phyloP scores from a whole-genome alignment of 352 stramenopile species.

The Globisporangium solare region DNA sequence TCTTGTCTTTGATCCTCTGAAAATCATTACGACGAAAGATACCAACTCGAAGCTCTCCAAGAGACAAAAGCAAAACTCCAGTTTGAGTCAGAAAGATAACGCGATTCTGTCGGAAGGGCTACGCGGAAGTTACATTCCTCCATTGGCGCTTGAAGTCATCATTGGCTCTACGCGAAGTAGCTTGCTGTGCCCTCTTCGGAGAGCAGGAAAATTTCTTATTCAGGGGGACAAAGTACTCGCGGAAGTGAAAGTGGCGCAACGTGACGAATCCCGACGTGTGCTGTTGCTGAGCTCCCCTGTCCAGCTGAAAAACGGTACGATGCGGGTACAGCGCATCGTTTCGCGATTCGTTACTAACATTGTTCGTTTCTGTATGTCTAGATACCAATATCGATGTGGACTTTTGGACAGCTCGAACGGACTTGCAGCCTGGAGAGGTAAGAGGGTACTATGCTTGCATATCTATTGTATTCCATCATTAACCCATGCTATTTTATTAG shows the following conservation, averaged over 20 bases:
- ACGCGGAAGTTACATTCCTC: conserved; percentile 77
- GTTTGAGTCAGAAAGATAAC: conserved; percentile 34
- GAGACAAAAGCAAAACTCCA: conserved; percentile 14
- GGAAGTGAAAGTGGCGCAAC: conserved; percentile 86
- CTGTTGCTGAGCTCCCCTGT: conserved; percentile 83
- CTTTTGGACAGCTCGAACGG: conserved; percentile 65
- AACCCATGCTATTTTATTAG: conserved; percentile 16
- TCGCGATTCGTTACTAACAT: not conserved
- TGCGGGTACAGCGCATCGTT: not conserved
- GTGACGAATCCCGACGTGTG: conserved; percentile 80
- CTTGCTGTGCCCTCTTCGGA: conserved; percentile 75
- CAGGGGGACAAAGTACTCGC: conserved; percentile 80
- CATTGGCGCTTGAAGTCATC: conserved; percentile 80
- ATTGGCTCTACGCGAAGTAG: conserved; percentile 65
- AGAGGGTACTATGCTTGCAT: not conserved
- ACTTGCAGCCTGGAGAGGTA: conserved; percentile 46
- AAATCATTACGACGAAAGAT: conserved; percentile 61
- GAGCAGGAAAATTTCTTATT: conserved; percentile 86
- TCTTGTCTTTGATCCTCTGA: conserved; percentile 83
- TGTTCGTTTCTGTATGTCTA: conserved; percentile 12
- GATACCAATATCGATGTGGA: conserved; percentile 81
- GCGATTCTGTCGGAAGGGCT: conserved; percentile 74
- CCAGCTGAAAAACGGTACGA: conserved; percentile 83
- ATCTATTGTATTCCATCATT: not conserved
- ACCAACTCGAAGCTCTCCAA: conserved; percentile 23